Base-by-base conservation (phyloP, 2,329 filamentous ascomycete genomes). In the Myriosclerotinia duriaeana region DNA sequence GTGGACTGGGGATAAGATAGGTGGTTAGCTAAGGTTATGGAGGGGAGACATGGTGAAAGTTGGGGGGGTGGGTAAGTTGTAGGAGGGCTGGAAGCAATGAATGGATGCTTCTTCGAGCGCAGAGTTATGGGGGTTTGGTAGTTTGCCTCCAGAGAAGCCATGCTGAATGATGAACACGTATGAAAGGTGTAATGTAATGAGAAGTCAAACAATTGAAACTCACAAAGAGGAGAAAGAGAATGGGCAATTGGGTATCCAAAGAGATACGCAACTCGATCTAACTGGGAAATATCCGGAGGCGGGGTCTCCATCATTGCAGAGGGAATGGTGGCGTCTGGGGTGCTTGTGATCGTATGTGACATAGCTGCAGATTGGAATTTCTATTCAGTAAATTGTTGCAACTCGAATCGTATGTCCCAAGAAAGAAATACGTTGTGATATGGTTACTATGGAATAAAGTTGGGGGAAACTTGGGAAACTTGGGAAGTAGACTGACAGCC, bases 201-300 rank as follows among this genome's bases (percentile, higher is more conserved):
- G 8, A 58, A 48, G 30, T 12, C 7, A 12, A 50, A 46, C 9
- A 22, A 50, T 59, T 15, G 8, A 40, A 42, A 60, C 63, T 65
- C 38, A 65, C 63, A 65, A 22, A 65, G 63, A 36, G 63, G 63
- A 4, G 85, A 86, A 70, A 85, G 77, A 34, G 84, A 86, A 46
- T 84, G 80, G 6, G 82, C 74, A 69, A 87, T 79, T 68, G 85
- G 85, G 71, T 83, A 79, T 68, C 85, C 85, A 70, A 87, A 87
- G 36, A 87, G 81, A 72, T 84, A 86, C 62, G 60, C 64, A 34
- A 74, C 71, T n/a, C 59, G 60, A 38, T 73, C 72, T 22, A 72
- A 69, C 26, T 74, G 69, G 11, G 63, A 53, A 20, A 65, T 65
- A 53, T 65, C 66, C 52, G 38, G 67, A 70, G 64, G 69, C 68